These are phyloP conservation scores for Populus hybrid DNA, from an alignment of 441 rosid genomes.

Conservation along the genomic window DNA sequence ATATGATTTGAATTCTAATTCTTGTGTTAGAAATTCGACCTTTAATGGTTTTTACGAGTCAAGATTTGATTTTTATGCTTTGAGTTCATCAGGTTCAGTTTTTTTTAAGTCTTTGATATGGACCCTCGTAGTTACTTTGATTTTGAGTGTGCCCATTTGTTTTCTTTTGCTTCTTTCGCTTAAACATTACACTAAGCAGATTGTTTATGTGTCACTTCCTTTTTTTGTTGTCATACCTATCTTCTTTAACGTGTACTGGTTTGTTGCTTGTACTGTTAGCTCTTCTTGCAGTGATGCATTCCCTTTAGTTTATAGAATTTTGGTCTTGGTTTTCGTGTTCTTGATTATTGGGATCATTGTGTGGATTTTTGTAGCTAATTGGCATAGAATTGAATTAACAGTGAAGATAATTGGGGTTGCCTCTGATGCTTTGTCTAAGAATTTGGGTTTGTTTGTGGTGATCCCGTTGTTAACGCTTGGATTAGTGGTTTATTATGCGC, in stretches of 20 bases:
- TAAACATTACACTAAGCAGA: conserved; percentile 72
- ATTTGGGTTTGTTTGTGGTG: conserved; percentile 58
- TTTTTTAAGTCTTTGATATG: conserved; percentile 51
- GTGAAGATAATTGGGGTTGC: conserved; percentile 68
- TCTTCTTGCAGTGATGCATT: conserved; percentile 64
- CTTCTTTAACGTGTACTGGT: conserved; percentile 80
- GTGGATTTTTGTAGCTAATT: conserved; percentile 76
- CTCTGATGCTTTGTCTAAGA: conserved; percentile 69
- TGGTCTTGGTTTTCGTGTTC: conserved; percentile 62
- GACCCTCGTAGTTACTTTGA: conserved; percentile 59
- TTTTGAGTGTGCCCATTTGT: conserved; percentile 70
- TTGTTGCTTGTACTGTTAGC: conserved; percentile 73
- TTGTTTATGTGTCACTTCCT: conserved; percentile 74
- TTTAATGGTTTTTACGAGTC: conserved; percentile 3
- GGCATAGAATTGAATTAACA: conserved; percentile 83
- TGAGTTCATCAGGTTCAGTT: conserved; percentile 30
- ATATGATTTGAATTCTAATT: conserved; percentile 48
- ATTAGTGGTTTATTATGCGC: conserved; percentile 58
- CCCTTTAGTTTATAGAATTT: conserved; percentile 64
- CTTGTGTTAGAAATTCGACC: conserved; percentile 51
- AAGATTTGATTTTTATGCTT: conserved; percentile 16
- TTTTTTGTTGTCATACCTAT: conserved; percentile 62
- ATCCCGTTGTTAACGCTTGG: conserved; percentile 58
- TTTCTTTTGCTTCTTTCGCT: conserved; percentile 60
- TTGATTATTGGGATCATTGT: conserved; percentile 57